A percentile compares a stretch with the other conserved stretches of the same genome.
Conservation (phyloP, 352 stramenopile genomes). For the Phytopythium litorale region DNA sequence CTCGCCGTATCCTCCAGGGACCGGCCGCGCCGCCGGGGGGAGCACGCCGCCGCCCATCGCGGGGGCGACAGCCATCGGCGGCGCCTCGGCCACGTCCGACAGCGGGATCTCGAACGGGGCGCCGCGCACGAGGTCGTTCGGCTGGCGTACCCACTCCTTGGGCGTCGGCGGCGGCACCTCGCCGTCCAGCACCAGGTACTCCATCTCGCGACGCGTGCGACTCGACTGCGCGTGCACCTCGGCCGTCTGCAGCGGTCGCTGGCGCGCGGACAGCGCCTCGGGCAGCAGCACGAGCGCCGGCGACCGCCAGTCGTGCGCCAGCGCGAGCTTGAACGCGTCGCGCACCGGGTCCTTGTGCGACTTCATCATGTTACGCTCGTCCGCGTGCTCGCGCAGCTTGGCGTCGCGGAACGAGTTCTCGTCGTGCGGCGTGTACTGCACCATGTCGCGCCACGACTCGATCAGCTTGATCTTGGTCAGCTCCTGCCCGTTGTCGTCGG, state of each 20-base stretch:
- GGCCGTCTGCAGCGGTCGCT: constrained; percentile 33
- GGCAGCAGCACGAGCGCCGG: constrained; percentile 61
- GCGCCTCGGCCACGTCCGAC: constrained; percentile 46
- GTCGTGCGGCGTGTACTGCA: constrained; percentile 47
- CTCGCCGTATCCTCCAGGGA: constrained; percentile 13
- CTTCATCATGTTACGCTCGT: constrained; percentile 61
- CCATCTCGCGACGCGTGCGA: constrained; percentile 74
- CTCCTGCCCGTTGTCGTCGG: constrained; percentile 69
- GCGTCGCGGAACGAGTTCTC: constrained; percentile 70
- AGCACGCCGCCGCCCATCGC: constrained; percentile 15
- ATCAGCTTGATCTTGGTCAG: constrained; percentile 83
- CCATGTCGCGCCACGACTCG: constrained; percentile 81
- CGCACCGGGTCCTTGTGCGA: constrained; percentile 57
- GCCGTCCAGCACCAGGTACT: constrained; percentile 78
- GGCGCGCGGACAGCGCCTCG: constrained; percentile 41
- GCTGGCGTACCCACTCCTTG: constrained; percentile 68
- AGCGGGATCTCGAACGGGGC: constrained; percentile 61
- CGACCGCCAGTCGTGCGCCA: constrained; percentile 61
- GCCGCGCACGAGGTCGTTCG: constrained; percentile 59
- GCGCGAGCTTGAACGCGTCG: constrained; percentile 33
- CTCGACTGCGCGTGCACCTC: constrained; percentile 64
- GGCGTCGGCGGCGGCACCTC: constrained; percentile 72
- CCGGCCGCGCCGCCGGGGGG: constrained; percentile 4
- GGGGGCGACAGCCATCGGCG: constrained; percentile 12
- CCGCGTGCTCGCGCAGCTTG: constrained; percentile 81